phyloP scores from a whole-genome alignment of 225 moss, liverwort and hornwort genomes.

The Bryum argenteum region DNA sequence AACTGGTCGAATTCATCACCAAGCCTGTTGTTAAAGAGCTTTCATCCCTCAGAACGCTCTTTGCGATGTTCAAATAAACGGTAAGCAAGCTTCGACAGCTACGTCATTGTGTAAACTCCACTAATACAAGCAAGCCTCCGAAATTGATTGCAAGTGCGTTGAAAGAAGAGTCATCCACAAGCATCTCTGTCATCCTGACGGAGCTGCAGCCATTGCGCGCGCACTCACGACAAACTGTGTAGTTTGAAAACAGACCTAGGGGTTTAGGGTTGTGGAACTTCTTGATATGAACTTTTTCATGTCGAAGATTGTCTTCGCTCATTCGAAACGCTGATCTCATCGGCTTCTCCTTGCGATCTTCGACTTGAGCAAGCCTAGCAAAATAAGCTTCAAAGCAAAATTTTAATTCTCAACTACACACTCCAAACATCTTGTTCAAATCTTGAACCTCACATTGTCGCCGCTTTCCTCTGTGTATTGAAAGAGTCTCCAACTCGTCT shows the following conservation, averaged over 20 bases:
- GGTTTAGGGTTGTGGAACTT: slow-evolving; percentile 32
- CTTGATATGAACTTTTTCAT: slow-evolving; percentile 40
- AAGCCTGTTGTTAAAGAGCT: neutral
- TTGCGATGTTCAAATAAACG: neutral
- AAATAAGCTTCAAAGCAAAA: neutral
- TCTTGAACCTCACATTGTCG: neutral
- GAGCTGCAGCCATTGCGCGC: neutral
- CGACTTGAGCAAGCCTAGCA: no score
- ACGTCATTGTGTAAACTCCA: neutral
- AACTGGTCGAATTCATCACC: slow-evolving; percentile 11
- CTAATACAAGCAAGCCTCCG: slow-evolving; percentile 11
- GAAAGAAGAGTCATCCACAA: neutral
- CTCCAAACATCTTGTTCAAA: neutral
- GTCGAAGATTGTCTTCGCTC: neutral
- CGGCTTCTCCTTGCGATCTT: neutral
- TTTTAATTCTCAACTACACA: neutral
- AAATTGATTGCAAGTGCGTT: neutral
- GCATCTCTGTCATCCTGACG: slow-evolving; percentile 1
- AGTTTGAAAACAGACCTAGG: slow-evolving; percentile 7
- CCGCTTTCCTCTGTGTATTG: neutral
- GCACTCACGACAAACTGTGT: neutral
- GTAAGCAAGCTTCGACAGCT: neutral
- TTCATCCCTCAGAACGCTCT: neutral
- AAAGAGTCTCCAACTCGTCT: neutral
- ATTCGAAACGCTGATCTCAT: neutral